Percentiles rank a stretch among this genome's conserved stretches.
Evolutionary conservation across 2,329 filamentous ascomycete genomes (phyloP).

Genomic region (Daldinia eschscholtzii): DNA sequence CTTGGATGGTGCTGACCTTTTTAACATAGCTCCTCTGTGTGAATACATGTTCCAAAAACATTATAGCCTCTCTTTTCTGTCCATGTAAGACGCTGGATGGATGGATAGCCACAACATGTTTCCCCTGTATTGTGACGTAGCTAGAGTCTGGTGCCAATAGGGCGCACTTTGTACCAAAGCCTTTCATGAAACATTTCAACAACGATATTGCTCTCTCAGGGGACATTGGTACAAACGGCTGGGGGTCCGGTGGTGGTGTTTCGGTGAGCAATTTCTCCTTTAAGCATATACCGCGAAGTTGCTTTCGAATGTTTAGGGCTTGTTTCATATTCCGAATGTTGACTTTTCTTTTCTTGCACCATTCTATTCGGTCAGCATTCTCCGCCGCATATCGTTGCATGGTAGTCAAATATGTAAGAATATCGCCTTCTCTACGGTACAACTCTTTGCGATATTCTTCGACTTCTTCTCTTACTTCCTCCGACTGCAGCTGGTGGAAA

Average conservation of each 20-base stretch:
- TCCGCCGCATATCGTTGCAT: constrained; percentile 72
- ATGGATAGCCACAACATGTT: constrained; percentile 72
- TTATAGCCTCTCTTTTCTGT: constrained; percentile 73
- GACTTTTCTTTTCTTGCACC: constrained; percentile 70
- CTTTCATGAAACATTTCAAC: constrained; percentile 72
- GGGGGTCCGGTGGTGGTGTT: constrained; percentile 63
- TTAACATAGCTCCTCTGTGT: constrained; percentile 76
- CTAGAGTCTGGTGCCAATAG: constrained; percentile 70
- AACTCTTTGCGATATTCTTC: constrained; percentile 69
- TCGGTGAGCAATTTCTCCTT: constrained; percentile 64
- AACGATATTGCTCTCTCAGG: constrained; percentile 67
- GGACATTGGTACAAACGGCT: constrained; percentile 66
- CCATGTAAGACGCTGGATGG: constrained; percentile 73
- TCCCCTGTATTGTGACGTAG: constrained; percentile 71
- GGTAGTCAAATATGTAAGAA: constrained; percentile 73
- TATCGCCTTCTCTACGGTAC: constrained; percentile 71
- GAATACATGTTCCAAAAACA: constrained; percentile 76
- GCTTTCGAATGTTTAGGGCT: constrained; percentile 71
- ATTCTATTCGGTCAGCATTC: constrained; percentile 65
- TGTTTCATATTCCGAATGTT: constrained; percentile 72
- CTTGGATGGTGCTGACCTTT: constrained; percentile 72
- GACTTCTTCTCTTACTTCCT: constrained; percentile 67
- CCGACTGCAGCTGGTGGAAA: constrained; percentile 70
- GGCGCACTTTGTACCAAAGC: constrained; percentile 72
- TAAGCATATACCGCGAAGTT: constrained; percentile 69